Percentiles rank a stretch among this genome's conserved stretches.
Conservation (phyloP, 2,329 filamentous ascomycete genomes). For the Chrysosporium queenslandicum region DNA sequence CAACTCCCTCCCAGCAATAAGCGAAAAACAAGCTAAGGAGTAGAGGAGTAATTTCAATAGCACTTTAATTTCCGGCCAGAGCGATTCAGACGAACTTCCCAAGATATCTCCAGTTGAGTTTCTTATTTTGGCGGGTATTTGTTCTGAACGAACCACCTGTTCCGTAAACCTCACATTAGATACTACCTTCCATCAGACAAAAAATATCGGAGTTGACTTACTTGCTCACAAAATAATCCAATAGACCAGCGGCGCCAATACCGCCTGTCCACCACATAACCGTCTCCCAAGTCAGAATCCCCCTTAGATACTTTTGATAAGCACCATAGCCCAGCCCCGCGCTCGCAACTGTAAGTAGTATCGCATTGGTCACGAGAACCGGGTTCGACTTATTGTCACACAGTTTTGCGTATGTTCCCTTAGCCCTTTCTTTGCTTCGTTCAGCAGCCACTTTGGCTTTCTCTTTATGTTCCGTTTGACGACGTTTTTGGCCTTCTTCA, state of each 20-base stretch:
- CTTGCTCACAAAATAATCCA: constrained; percentile 44
- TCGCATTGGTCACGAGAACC: constrained; percentile 39
- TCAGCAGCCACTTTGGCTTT: constrained; percentile 24
- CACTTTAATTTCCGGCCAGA: too few relatives aligned
- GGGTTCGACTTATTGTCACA: constrained; percentile 38
- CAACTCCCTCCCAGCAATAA: neutral
- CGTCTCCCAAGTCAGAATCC: constrained; percentile 39
- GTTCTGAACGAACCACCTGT: constrained; percentile 43
- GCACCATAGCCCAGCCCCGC: constrained; percentile 40
- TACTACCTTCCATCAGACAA: neutral
- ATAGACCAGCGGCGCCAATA: constrained; percentile 36
- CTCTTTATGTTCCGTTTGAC: constrained; percentile 26
- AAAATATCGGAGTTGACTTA: constrained; percentile 26
- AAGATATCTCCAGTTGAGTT: neutral
- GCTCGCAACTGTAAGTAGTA: constrained; percentile 33
- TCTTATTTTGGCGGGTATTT: constrained; percentile 42
- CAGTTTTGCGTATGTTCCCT: constrained; percentile 25
- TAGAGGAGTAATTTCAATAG: too few relatives aligned
- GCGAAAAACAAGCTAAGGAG: neutral
- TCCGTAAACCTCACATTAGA: neutral
- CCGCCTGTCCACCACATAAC: constrained; percentile 36
- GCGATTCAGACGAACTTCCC: neutral
- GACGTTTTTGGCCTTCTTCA: constrained; percentile 25
- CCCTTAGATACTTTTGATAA: constrained; percentile 38
- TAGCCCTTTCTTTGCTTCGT: constrained; percentile 21